phyloP scores from a whole-genome alignment of 2,329 filamentous ascomycete species.

The Botrytis fabae region DNA sequence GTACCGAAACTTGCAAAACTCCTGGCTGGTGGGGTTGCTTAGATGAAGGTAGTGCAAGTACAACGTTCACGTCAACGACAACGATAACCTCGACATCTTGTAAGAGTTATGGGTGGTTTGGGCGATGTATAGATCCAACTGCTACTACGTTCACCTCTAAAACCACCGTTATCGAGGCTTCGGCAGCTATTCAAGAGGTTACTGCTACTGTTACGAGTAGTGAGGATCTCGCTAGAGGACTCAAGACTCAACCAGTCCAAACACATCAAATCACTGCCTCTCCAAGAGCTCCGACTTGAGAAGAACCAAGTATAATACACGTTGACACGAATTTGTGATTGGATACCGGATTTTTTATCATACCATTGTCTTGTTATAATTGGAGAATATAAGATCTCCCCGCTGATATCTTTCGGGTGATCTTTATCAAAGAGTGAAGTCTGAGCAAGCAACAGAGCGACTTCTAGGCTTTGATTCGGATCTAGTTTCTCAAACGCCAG shows the following conservation, averaged over 20 bases:
- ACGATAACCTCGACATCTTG: conserved; percentile 21
- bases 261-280: conserved; percentile 19
- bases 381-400: not conserved
- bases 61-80: conserved; percentile 37
- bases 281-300: not conserved
- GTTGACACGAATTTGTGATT: not conserved
- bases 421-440: not conserved
- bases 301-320: not conserved
- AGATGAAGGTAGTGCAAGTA: conserved; percentile 42
- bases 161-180: conserved; percentile 21
- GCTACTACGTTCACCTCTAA: conserved; percentile 12
- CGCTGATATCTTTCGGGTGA: not conserved
- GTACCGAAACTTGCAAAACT: conserved; percentile 82
- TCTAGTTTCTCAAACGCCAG: not conserved
- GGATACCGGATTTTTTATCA: not conserved
- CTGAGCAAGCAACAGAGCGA: not conserved
- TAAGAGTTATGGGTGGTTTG: conserved; percentile 29
- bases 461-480: not conserved
- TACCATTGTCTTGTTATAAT: not conserved
- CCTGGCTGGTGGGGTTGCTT: conserved; percentile 71
- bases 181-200: not conserved
- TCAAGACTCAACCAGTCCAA: not conserved
- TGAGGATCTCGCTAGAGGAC: not conserved
- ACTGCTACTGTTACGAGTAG: conserved; percentile 11
- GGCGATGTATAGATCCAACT: conserved; percentile 11